Evolutionary conservation across 768 basidiomycete species (phyloP).

Genomic region (Hydnum rufescens): DNA sequence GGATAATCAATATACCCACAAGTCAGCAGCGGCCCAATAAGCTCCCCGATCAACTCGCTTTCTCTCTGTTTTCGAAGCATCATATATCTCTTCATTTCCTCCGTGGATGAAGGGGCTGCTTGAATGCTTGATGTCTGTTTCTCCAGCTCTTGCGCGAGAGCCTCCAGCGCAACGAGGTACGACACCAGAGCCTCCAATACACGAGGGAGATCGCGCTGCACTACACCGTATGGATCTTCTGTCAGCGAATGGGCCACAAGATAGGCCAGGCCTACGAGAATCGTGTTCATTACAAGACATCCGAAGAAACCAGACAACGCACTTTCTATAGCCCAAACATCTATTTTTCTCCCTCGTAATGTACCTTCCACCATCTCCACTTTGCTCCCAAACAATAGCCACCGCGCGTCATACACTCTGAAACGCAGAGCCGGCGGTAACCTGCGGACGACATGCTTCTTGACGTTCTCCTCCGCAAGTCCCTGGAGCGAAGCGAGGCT

Average conservation of each 20-base stretch:
- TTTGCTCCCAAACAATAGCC: not conserved
- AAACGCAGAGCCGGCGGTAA: not conserved
- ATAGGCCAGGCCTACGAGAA: constrained; percentile 35
- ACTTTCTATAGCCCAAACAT: constrained; percentile 46
- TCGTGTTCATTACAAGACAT: not conserved
- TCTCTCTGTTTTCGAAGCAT: constrained; percentile 27
- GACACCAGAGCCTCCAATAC: constrained; percentile 57
- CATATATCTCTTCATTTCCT: not conserved
- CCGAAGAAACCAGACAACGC: constrained; percentile 11
- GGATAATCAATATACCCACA: constrained; percentile 24
- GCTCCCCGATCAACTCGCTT: constrained; percentile 31
- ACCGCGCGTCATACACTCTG: not conserved
- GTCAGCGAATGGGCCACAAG: constrained; percentile 51
- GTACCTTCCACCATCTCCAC: not conserved
- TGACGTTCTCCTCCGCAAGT: not conserved
- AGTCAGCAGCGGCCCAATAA: constrained; percentile 33
- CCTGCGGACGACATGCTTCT: not conserved
- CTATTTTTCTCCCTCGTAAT: constrained; percentile 30
- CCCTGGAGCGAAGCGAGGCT: not conserved
- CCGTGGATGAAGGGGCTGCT: not conserved
- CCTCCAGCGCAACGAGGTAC: constrained; percentile 47
- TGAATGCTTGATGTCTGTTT: constrained; percentile 13
- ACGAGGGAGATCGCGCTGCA: constrained; percentile 69
- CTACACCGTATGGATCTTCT: constrained; percentile 67
- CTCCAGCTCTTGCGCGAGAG: constrained; percentile 35